Evolutionary conservation across 192 early-diverging fungal genomes (phyloP), one percentile per base, ranked within the genome.

Genomic region (Backusella parvicylindrica): DNA sequence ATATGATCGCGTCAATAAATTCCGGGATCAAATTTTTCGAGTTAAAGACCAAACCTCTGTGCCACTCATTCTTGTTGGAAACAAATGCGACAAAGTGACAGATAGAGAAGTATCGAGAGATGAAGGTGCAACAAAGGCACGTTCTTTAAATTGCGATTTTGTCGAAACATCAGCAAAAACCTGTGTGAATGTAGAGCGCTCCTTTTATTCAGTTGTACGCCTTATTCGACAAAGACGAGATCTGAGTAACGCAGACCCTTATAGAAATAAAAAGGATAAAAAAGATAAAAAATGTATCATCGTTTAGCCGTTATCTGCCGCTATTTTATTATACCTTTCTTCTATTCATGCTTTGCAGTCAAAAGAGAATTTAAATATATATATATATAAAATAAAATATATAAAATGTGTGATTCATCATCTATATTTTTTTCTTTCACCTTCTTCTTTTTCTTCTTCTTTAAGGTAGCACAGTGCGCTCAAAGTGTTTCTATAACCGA

Each of bases 141-240:
- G 84, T 38, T 76, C 86, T 60, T 81, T 96, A 33, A 78, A 84
- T 28, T 94, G 91, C 73, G 92, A 91, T 33, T 96, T 95, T 80
- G 84, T 95, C 23, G 95, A 96, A 83, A 89, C 94, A 28, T 90
- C 88, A 32, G 94, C 94, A 50, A 94, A 95, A 80, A 94, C 90
- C 11, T 90, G 91, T 69, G 83, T 94, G 75, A 96, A 96, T 68
- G 93, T 96, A n/a, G 95, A 96, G 73, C 87, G 87, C 83, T 91
- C 92, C 8, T 95, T 93, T 75, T 92, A 91, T 79, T 85, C 85
- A 23, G 90, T 92, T 11, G 92, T 93, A 15, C 86, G 91, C 18
- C 85, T 89, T 83, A 91, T 95, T 70, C 86, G 93, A 76, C 79
- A 81, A 74, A 76, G 79, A 66, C 80, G 87, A 23, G 84, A 89